A percentile compares a stretch with the other conserved stretches of the same genome.
Evolutionary conservation across 1,284 basidiomycete species (phyloP).

Genomic region (Phylloboletellus chloephorus): DNA sequence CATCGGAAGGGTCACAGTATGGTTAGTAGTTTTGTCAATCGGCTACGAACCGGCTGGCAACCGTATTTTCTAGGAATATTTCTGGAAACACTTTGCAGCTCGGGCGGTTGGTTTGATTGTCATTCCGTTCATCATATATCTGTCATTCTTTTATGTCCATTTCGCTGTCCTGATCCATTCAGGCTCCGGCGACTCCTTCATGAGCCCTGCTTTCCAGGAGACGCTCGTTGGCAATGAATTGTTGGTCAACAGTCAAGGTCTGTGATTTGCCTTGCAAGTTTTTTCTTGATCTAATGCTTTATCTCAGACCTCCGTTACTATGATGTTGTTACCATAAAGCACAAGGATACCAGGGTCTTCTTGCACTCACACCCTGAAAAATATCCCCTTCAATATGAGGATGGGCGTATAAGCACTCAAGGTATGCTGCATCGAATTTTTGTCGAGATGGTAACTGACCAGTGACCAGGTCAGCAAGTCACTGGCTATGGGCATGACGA

Average conservation of each 20-base stretch:
- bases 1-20: conserved; percentile 77
- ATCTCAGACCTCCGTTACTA: conserved; percentile 85
- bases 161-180: conserved; percentile 88
- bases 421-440: conserved; percentile 39
- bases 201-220: conserved; percentile 98
- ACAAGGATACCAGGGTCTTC: conserved; percentile 90
- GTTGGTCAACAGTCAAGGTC: conserved; percentile 85
- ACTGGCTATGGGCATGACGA: conserved; percentile 95
- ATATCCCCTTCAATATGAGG: conserved; percentile 94
- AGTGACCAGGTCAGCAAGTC: conserved; percentile 81
- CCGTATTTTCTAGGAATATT: conserved; percentile 62
- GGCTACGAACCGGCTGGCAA: background rate
- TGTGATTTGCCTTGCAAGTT: conserved; percentile 14
- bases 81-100: conserved; percentile 86
- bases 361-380: conserved; percentile 88
- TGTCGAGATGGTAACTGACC: conserved; percentile 2
- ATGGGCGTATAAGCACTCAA: conserved; percentile 93
- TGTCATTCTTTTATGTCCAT: conserved; percentile 96
- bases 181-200: conserved; percentile 93
- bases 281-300: conserved; percentile 7
- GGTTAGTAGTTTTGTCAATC: conserved; percentile 45
- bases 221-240: conserved; percentile 91
- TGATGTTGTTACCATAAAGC: conserved; percentile 83
- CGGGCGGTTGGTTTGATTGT: conserved; percentile 85
- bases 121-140: conserved; percentile 85